A percentile compares a stretch with the other conserved stretches of the same genome.
phyloP scores from a whole-genome alignment of 495 filamentous ascomycete genomes.

The Lepraria neglecta region DNA sequence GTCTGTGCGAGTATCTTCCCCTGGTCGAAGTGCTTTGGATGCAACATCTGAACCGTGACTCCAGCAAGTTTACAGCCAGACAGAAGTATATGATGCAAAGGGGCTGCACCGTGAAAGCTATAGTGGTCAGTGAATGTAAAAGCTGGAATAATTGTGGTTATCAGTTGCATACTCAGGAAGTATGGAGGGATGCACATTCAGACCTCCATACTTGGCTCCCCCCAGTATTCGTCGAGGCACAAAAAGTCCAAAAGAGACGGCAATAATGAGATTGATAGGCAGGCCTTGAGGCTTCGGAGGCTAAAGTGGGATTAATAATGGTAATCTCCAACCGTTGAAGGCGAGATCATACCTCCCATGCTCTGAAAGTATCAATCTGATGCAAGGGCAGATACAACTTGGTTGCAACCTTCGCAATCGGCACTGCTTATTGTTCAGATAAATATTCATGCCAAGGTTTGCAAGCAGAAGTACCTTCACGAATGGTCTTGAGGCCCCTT shows the following conservation, averaged over 20 bases:
- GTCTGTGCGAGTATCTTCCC: constrained; percentile 69
- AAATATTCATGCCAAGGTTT: constrained; percentile 11
- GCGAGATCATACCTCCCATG: constrained; percentile 58
- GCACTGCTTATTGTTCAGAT: constrained; percentile 48
- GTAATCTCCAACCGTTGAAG: background rate
- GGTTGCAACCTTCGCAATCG: constrained; percentile 60
- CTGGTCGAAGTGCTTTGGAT: constrained; percentile 66
- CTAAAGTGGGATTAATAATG: constrained; percentile 34
- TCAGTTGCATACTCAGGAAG: constrained; percentile 62
- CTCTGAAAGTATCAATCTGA: constrained; percentile 68
- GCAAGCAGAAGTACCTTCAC: constrained; percentile 51
- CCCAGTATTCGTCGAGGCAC: constrained; percentile 71
- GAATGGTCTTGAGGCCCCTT: constrained; percentile 62
- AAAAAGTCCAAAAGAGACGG: constrained; percentile 92
- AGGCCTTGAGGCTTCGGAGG: constrained; percentile 47
- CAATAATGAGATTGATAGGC: constrained; percentile 74
- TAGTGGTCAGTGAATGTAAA: background rate
- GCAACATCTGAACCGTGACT: constrained; percentile 78
- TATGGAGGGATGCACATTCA: constrained; percentile 93
- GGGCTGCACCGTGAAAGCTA: constrained; percentile 69
- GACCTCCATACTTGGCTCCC: constrained; percentile 66
- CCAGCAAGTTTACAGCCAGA: constrained; percentile 51
- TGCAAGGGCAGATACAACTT: constrained; percentile 61
- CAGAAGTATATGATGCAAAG: constrained; percentile 74
- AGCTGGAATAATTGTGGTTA: background rate